Evolutionary conservation across 352 stramenopile species (phyloP).

Genomic region (Elongisporangium anandrum): DNA sequence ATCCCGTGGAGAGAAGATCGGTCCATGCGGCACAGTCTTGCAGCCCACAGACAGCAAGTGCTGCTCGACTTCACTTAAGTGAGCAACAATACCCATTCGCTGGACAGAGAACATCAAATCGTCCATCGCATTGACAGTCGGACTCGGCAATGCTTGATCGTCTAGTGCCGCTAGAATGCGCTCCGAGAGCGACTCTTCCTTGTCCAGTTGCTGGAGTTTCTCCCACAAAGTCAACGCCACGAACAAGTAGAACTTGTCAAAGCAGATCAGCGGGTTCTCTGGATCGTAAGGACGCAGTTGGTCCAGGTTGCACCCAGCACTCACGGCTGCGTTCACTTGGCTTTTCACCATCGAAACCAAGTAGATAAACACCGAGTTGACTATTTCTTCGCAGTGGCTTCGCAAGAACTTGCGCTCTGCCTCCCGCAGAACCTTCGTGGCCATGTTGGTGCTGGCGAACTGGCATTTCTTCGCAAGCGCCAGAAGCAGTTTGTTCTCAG

Average conservation of each 20-base stretch:
- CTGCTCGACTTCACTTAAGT: background rate
- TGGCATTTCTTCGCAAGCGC: constrained; percentile 1
- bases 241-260: background rate
- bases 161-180: background rate
- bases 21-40: background rate
- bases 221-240: background rate
- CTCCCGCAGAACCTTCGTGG: background rate
- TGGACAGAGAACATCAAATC: background rate
- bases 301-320: background rate
- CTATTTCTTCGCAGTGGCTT: background rate
- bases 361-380: background rate
- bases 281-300: background rate
- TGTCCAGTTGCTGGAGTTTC: background rate
- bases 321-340: background rate
- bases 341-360: background rate
- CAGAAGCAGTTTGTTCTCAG: constrained; percentile 19
- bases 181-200: background rate
- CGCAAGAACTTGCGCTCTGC: background rate
- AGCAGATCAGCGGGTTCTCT: background rate
- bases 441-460: background rate
- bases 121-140: background rate
- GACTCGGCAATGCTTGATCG: background rate
- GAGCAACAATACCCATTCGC: background rate
- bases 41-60: background rate
- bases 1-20: background rate